phyloP scores from a whole-genome alignment of 345 rosid genomes.

The Sonneratia caseolaris region DNA sequence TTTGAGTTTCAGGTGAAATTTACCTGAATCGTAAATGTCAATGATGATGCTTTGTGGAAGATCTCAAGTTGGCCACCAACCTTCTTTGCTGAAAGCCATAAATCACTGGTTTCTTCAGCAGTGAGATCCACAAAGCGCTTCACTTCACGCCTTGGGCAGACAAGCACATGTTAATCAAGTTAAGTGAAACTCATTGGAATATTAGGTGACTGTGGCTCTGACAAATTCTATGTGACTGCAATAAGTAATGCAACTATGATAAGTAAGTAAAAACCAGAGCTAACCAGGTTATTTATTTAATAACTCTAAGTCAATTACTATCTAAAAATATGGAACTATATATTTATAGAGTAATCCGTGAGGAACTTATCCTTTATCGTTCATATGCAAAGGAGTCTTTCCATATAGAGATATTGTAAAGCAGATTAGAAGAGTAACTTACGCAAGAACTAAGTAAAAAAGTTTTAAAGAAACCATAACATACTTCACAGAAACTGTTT shows the following conservation, averaged over 20 bases:
- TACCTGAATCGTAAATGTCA: constrained; percentile 75
- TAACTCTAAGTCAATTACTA: not conserved
- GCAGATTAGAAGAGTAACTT: not conserved
- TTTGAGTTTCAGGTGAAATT: constrained; percentile 4
- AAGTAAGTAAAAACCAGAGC: not conserved
- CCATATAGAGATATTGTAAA: not conserved
- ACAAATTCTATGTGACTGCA: not conserved
- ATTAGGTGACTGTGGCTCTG: not conserved
- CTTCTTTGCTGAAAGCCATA: constrained; percentile 77
- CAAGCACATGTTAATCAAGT: constrained; percentile 61
- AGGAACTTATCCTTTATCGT: not conserved
- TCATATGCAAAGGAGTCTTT: not conserved
- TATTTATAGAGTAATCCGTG: not conserved
- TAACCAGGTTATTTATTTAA: not conserved
- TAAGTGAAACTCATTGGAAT: not conserved
- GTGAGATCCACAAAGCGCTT: constrained; percentile 83
- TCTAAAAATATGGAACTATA: not conserved
- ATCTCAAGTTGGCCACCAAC: constrained; percentile 62
- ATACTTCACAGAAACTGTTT: too few relatives aligned
- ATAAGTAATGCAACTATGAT: not conserved
- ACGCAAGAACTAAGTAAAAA: not conserved
- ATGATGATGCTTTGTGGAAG: constrained; percentile 69
- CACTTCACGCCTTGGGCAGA: constrained; percentile 76
- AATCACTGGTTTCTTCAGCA: constrained; percentile 62
- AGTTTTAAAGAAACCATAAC: not conserved